Base-by-base conservation (phyloP, 345 rosid species). In the Acer saccharum region DNA sequence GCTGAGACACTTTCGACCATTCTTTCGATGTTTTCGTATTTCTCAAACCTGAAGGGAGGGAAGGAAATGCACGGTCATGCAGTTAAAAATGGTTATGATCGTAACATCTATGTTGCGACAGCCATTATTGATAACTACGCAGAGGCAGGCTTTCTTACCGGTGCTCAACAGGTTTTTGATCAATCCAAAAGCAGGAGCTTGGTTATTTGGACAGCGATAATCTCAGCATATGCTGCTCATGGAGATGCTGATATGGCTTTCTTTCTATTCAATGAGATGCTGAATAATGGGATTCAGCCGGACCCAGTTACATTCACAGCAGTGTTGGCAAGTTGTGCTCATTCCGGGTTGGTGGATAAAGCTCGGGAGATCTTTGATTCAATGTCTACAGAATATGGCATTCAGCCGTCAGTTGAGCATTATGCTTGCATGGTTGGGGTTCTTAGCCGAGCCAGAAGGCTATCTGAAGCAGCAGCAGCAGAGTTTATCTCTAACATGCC, bases 191-290 rank as follows among this genome's bases (percentile, higher is more conserved):
- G 80, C 46, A 80, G 88, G 80, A 93, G 90, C 78, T 85, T 93
- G 90, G 82, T 95, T 50, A 82, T 92, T 50, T 95, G 98, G 98
- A 95, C 98, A 0, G 89, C 98, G 32, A 87, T 92, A 65, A 92
- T 95, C 68, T 84, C 97, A 17, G 97, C 95, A 21, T 87, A 89
- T 83, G 87, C 97, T 79, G 75, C 88, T 48, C 93, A 90, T 76
- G 97, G 98, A 44, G 92, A 90, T 77, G 92, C 93, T 79, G 71
- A 32, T 75, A 78, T 77, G 14, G 94, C 90, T 63, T 81, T 87
- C 73, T 44, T 73, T 71, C 81, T 87, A 16, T 95, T 93, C 79
- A 25, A 87, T 44, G 86, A 77, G 80, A 95, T 95, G 98, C 77
- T 84, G 62, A 16, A 75, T 71, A 79, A 62, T 27, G 85, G 89